These are phyloP conservation scores for Raphanus hybrid DNA, from an alignment of 441 rosid genomes.

Conservation along the genomic window DNA sequence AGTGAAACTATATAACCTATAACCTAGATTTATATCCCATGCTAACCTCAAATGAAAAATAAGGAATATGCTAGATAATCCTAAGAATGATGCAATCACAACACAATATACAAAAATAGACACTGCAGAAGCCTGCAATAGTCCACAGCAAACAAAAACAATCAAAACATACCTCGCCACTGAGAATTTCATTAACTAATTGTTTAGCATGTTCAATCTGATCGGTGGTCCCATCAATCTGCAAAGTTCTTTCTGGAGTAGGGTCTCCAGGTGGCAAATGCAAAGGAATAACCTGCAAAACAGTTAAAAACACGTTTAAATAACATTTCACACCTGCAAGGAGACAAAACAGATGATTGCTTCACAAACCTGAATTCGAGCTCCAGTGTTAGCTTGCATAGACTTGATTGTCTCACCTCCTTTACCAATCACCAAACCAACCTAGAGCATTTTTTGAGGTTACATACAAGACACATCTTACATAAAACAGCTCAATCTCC, in stretches of 20 bases:
- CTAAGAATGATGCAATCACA: constrained; percentile 24
- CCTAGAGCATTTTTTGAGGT: constrained; percentile 58
- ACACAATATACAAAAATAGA: constrained; percentile 19
- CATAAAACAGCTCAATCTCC: constrained; percentile 6
- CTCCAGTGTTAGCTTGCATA: constrained; percentile 92
- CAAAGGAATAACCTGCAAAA: constrained; percentile 84
- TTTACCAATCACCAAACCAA: constrained; percentile 98
- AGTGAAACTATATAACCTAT: constrained; percentile 7
- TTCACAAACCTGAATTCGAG: constrained; percentile 85
- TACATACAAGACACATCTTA: constrained; percentile 26
- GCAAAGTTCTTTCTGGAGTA: constrained; percentile 74
- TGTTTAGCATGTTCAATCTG: constrained; percentile 93
- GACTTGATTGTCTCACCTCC: constrained; percentile 98
- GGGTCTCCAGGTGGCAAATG: constrained; percentile 95
- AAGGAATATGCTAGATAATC: constrained; percentile 13
- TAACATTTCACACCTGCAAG: background rate
- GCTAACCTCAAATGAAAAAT: background rate
- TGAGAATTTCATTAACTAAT: constrained; percentile 88
- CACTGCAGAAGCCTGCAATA: constrained; percentile 35
- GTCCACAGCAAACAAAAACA: constrained; percentile 36
- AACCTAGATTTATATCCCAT: constrained; percentile 1
- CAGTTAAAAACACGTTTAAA: background rate
- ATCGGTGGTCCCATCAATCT: constrained; percentile 89
- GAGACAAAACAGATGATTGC: background rate
- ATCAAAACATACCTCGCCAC: constrained; percentile 84